Base-by-base conservation (phyloP, 768 basidiomycete species). In the Cyclocybe aegerita region DNA sequence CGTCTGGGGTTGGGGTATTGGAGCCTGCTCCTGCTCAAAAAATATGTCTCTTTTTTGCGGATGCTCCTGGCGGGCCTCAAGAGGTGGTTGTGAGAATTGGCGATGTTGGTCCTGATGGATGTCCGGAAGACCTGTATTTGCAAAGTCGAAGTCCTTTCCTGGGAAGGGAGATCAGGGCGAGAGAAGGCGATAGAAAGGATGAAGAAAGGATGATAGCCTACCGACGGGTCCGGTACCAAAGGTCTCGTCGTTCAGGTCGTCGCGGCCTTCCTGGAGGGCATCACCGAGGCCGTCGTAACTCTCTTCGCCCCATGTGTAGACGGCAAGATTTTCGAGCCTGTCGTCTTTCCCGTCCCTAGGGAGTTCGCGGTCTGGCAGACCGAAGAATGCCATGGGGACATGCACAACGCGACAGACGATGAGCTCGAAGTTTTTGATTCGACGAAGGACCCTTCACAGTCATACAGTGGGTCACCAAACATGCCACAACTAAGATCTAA, bases 181-280 rank as follows among this genome's bases (percentile, higher is more conserved):
- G 38, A 38, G 37, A 23, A 35, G 15, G 16, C 9, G 5, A 42
- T 45, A 52, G 15, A 41, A 23, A 41, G 40, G 43, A 9, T 34
- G 42, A 39, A 43, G 43, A 37, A 23, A 33, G 42, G 31, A 44
- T 42, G 30, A 32, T 15, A 34, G 41, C 88, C 77, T 65, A 94
- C 94, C 92, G 51, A 96, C 81, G 56, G 63, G 70, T 32, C 77
- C 85, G 43, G 73, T 56, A 36, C 95, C 97, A 71, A 99, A 99
- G 2, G 97, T 99, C 74, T 96, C 93, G 68, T 96, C 93, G 70
- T 99, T 98, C 59, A 95, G 66, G 58, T 95, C 94, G 75, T 98
- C 94, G 49, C 85, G 85, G 37, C 86, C 88, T 69, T 98, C 96
- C 59, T 87, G 83, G 47, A 98, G 79, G 43, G 83, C 83, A 69